phyloP scores from a whole-genome alignment of 1,284 basidiomycete species.

The Laetiporus sulphureus region DNA sequence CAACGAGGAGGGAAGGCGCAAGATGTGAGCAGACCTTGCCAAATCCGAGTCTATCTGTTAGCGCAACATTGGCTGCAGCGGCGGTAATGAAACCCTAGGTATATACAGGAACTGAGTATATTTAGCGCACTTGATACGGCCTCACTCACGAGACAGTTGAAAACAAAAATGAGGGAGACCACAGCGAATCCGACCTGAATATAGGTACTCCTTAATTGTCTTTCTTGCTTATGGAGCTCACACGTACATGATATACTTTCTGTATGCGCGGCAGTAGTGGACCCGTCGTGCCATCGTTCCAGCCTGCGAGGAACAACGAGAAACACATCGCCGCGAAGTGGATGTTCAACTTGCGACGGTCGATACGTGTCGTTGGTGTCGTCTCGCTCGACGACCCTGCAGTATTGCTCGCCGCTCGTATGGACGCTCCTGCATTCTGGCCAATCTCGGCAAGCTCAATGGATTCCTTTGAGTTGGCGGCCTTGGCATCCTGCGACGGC shows the following conservation, averaged over 20 bases:
- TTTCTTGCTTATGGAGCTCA: too few species aligned
- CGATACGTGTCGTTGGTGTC: constrained; percentile 4
- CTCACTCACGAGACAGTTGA: constrained; percentile 43
- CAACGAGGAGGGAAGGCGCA: too few species aligned
- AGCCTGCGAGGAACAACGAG: constrained; percentile 43
- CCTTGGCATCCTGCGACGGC: too few species aligned
- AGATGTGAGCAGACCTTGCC: constrained; percentile 39
- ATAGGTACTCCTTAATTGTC: too few species aligned
- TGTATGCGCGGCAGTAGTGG: constrained; percentile 53
- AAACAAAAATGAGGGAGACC: constrained; percentile 54
- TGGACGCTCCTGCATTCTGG: neutral
- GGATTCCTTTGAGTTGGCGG: too few species aligned
- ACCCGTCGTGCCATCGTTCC: constrained; percentile 58
- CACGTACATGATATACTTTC: constrained; percentile 38
- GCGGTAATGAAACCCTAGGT: constrained; percentile 40
- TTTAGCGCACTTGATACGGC: too few species aligned
- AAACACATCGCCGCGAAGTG: constrained; percentile 35
- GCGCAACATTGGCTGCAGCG: constrained; percentile 40
- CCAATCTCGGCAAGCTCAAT: constrained; percentile 1
- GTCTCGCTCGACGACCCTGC: neutral
- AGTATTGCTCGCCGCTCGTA: neutral
- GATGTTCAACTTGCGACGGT: constrained; percentile 19
- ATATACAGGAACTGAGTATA: neutral
- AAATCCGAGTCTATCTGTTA: constrained; percentile 48
- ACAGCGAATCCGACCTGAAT: constrained; percentile 34